phyloP scores from a whole-genome alignment of 352 stramenopile species.

The Pythium insidiosum region DNA sequence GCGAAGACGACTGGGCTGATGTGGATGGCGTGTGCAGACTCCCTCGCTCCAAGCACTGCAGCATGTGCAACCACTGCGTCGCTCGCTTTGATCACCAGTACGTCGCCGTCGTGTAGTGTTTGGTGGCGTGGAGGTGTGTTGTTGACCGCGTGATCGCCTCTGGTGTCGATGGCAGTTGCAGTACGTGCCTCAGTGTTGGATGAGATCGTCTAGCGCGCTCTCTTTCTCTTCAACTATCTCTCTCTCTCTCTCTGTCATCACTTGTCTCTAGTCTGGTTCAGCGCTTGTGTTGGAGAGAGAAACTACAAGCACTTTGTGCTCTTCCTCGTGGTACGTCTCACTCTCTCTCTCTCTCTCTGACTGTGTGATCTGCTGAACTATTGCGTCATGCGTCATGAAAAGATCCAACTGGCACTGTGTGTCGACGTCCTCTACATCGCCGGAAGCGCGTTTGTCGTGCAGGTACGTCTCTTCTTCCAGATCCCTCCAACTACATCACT shows the following conservation, averaged over 20 bases:
- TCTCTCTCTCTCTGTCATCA: too few species aligned
- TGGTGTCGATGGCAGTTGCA: conserved; percentile 10
- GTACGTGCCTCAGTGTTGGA: conserved; percentile 3
- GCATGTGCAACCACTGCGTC: conserved; percentile 84
- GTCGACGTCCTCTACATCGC: conserved; percentile 11
- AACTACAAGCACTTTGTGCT: conserved; percentile 20
- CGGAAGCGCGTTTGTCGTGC: conserved; percentile 15
- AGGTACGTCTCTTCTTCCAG: conserved; percentile 15
- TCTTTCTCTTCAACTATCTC: background rate
- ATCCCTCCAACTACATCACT: too few species aligned
- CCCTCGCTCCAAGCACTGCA: conserved; percentile 86
- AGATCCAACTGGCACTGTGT: conserved; percentile 7
- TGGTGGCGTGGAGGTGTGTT: too few species aligned
- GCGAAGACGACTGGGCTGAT: background rate
- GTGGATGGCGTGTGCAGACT: conserved; percentile 26
- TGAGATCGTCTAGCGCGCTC: background rate
- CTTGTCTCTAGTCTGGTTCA: conserved; percentile 14
- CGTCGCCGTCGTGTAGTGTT: too few species aligned
- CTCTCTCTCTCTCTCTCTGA: too few species aligned
- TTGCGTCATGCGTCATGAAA: too few species aligned
- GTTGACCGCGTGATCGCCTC: too few species aligned
- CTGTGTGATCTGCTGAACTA: too few species aligned
- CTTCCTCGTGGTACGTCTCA: conserved; percentile 18
- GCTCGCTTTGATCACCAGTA: conserved; percentile 71
- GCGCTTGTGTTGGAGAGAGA: conserved; percentile 14